phyloP scores from a whole-genome alignment of 2,329 filamentous ascomycete species.

The Acrocalymma vagum region DNA sequence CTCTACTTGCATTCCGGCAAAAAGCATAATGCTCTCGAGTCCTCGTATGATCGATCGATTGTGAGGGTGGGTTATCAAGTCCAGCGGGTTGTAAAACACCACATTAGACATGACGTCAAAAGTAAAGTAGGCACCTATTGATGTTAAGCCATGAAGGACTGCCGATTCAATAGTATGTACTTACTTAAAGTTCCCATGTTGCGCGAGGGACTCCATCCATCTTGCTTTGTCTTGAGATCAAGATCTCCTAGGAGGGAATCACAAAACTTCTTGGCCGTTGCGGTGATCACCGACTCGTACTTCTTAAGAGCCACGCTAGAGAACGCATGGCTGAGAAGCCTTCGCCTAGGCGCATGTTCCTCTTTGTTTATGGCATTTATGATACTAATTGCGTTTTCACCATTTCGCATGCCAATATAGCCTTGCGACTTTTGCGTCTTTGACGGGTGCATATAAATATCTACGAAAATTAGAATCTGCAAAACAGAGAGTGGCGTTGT shows the following conservation, averaged over 20 bases:
- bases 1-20: neutral
- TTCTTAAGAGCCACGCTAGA: constrained; percentile 3
- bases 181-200: constrained; percentile 2
- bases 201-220: neutral
- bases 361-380: constrained; percentile 4
- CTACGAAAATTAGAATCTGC: neutral
- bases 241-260: neutral
- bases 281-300: constrained; percentile 3
- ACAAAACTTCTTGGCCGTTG: constrained; percentile 3
- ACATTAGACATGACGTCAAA: constrained; percentile 12
- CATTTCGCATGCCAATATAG: neutral
- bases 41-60: neutral
- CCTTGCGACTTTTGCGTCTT: constrained; percentile 3
- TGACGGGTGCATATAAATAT: neutral
- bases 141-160: too few relatives aligned
- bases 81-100: constrained; percentile 1
- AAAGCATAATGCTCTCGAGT: constrained; percentile 1
- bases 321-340: constrained; percentile 5
- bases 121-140: constrained; percentile 6
- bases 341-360: constrained; percentile 6
- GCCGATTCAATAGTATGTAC: constrained; percentile 1
- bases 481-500: neutral
- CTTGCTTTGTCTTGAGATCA: neutral
- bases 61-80: neutral
- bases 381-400: neutral